A percentile compares a stretch with the other conserved stretches of the same genome.
phyloP scores from a whole-genome alignment of 805 yeast species.

The Nakazawaea ernobii region DNA sequence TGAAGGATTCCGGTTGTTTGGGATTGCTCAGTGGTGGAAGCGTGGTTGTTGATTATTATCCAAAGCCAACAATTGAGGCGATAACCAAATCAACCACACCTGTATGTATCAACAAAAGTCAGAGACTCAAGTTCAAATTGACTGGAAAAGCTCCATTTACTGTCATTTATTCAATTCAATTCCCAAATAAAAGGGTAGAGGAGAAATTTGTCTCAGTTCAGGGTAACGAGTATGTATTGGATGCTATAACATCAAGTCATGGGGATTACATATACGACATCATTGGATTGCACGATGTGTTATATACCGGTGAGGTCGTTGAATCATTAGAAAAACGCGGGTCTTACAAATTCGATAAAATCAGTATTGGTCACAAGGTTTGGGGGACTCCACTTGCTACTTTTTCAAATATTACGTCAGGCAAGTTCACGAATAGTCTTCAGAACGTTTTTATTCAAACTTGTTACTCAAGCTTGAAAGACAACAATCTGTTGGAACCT shows the following conservation, averaged over 20 bases:
- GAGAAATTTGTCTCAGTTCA: conserved; percentile 38
- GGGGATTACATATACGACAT: conserved; percentile 64
- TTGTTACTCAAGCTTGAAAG: conserved; percentile 22
- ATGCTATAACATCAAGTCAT: conserved; percentile 33
- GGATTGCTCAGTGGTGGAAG: conserved; percentile 28
- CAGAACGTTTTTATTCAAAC: conserved; percentile 18
- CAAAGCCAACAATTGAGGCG: conserved; percentile 22
- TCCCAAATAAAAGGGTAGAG: conserved; percentile 49
- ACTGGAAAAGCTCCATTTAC: conserved; percentile 60
- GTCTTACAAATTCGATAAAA: conserved; percentile 22
- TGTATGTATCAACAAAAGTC: conserved; percentile 21
- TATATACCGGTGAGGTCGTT: conserved; percentile 42
- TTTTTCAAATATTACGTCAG: conserved; percentile 12
- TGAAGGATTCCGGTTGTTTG: conserved; percentile 37
- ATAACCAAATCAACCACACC: conserved; percentile 9
- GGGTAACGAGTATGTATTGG: conserved; percentile 29
- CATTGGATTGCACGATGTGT: conserved; percentile 57
- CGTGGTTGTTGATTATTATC: conserved; percentile 21
- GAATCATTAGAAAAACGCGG: conserved; percentile 18
- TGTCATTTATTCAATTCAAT: conserved; percentile 56
- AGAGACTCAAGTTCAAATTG: conserved; percentile 31
- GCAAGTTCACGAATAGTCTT: neutral
- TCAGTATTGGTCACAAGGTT: conserved; percentile 46
- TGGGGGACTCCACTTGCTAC: conserved; percentile 54
- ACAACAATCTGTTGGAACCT: conserved; percentile 31